A percentile compares a stretch with the other conserved stretches of the same genome.
Evolutionary conservation across 768 basidiomycete genomes (phyloP).

Genomic region (Tylopilus plumbeoviolaceoides): DNA sequence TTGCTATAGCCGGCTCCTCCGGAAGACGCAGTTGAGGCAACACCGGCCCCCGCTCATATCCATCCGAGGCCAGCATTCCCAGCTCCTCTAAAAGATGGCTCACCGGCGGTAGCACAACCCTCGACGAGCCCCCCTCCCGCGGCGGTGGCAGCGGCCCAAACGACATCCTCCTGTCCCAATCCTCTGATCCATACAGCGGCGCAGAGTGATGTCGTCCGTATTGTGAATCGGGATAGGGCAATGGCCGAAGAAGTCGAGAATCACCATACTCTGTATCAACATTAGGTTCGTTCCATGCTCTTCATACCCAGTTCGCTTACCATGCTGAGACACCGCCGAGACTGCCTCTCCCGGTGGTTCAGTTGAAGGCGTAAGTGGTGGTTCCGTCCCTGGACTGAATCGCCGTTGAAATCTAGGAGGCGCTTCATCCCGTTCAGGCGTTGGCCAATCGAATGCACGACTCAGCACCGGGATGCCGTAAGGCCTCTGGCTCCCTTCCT

Average conservation of each 20-base stretch:
- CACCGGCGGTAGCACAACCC: slow-evolving; percentile 29
- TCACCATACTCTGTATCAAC: slow-evolving; percentile 17
- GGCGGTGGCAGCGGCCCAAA: slow-evolving; percentile 17
- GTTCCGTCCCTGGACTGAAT: slow-evolving; percentile 6
- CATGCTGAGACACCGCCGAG: slow-evolving; percentile 12
- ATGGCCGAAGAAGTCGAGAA: slow-evolving; percentile 17
- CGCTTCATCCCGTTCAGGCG: slow-evolving; percentile 17
- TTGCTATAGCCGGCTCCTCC: slow-evolving; percentile 9
- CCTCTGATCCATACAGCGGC: slow-evolving; percentile 23
- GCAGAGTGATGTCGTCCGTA: slow-evolving; percentile 24
- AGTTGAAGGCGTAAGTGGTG: slow-evolving; percentile 15
- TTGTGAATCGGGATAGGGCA: slow-evolving; percentile 16
- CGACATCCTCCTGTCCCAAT: slow-evolving; percentile 21
- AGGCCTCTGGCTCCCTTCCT: slow-evolving; percentile 9
- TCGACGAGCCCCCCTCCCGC: slow-evolving; percentile 17
- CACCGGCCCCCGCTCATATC: slow-evolving; percentile 22
- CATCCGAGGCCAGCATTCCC: slow-evolving; percentile 13
- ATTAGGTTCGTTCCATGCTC: slow-evolving; percentile 2
- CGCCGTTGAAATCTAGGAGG: slow-evolving; percentile 9
- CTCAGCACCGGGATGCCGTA: slow-evolving; percentile 18
- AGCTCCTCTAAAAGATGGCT: slow-evolving; percentile 23
- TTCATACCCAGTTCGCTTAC: slow-evolving; percentile 12
- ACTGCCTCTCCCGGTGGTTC: slow-evolving; percentile 8
- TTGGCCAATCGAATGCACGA: slow-evolving; percentile 24
- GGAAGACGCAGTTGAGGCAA: slow-evolving; percentile 29